Evolutionary conservation across 75 land plant species (phyloP).

Genomic region (Pinus tabuliformis): DNA sequence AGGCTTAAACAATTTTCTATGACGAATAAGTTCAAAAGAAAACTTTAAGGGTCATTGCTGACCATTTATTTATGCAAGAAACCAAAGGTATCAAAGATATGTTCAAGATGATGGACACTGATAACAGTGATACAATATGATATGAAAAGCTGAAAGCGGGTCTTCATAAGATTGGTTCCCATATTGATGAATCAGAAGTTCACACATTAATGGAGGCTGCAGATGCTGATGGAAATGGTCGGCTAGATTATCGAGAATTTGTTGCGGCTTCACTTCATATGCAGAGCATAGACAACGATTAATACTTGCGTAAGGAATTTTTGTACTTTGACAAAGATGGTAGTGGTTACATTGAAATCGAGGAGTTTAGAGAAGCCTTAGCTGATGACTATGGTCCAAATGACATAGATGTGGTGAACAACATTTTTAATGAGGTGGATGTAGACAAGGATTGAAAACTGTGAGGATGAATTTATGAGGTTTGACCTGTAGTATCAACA

Average conservation of each 20-base stretch:
- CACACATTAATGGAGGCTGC: conserved; percentile 47
- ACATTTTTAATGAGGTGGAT: too few relatives aligned
- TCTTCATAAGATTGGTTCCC: conserved; percentile 39
- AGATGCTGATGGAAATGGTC: conserved; percentile 40
- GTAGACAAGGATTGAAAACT: too few relatives aligned
- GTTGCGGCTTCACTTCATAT: conserved; percentile 42
- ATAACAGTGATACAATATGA: conserved; percentile 33
- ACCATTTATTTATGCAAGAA: conserved; percentile 52
- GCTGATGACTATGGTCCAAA: too few relatives aligned
- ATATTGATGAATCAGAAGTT: conserved; percentile 45
- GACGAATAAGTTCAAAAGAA: conserved; percentile 53
- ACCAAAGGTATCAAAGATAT: conserved; percentile 40
- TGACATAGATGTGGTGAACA: too few relatives aligned
- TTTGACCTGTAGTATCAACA: too few relatives aligned
- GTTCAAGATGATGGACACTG: conserved; percentile 47
- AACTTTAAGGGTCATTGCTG: conserved; percentile 42
- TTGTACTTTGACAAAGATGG: conserved; percentile 46
- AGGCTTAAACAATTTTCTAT: conserved; percentile 57
- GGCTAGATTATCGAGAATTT: conserved; percentile 43
- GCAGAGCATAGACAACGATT: conserved; percentile 58
- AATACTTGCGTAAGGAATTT: conserved; percentile 50
- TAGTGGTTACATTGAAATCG: too few relatives aligned
- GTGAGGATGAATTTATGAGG: too few relatives aligned
- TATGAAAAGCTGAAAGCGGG: conserved; percentile 44
- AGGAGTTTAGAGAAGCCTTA: too few relatives aligned